Base-by-base conservation (phyloP, 2,329 filamentous ascomycete genomes). In the Ceratocystis harringtonii region DNA sequence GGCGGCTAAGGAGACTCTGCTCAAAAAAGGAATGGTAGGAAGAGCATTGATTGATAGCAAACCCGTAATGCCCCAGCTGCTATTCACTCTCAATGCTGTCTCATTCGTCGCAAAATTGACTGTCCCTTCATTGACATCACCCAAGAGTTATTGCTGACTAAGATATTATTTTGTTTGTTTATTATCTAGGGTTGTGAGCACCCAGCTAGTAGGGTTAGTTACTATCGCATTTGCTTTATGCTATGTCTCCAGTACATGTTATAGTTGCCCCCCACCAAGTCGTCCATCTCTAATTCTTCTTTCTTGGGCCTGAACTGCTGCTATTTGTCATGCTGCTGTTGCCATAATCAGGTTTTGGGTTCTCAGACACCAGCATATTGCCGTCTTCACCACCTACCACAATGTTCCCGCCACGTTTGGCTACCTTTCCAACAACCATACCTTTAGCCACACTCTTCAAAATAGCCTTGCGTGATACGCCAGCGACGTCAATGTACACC, bases 391-490 rank as follows among this genome's bases (percentile, higher is more conserved):
- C 84, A 22, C 86, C 87, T 0, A 88, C 88, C 22, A 92, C 86
- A 61, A 92, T 81, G 22, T 90, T 79, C 69, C 90, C 83, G 1
- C 88, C 84, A 3, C 87, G 88, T 45, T 86, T 86, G 66, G 84
- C 83, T 61, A 92, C 89, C 69, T 85, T 85, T 44, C 90, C 90
- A 4, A 95, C 85, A 0, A 95, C 86, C 94, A 99, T 97, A 50
- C 94, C 91, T 78, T 95, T 96, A 22, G 92, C 94, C 1, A 97
- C 94, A 52, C 88, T 90, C 79, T 96, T 99, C 73, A 99, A 83
- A 55, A 99, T 84, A 0, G 94, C 94, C 68, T 86, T 84, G 52
- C 94, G 82, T 65, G 89, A 95, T 1, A 99, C 94, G 44, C 94
- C 94, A 0, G 92, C 88, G 1, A 95, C 92, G 71, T 99, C 94